phyloP scores from a whole-genome alignment of 768 basidiomycete genomes.

The Trametes elegans region DNA sequence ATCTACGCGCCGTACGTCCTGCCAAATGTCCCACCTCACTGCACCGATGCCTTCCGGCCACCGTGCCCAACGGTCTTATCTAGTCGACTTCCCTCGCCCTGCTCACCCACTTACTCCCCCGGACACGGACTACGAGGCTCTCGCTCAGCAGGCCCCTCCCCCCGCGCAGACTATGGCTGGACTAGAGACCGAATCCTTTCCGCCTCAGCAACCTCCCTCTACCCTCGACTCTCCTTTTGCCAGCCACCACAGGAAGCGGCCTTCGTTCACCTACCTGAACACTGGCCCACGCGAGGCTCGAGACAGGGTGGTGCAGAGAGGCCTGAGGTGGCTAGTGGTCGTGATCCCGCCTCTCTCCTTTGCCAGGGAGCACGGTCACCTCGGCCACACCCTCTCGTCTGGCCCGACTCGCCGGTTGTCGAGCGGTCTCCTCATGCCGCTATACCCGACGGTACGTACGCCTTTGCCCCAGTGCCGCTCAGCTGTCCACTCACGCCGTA shows the following conservation, averaged over 20 bases:
- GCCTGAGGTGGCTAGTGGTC: conserved; percentile 56
- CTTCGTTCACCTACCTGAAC: conserved; percentile 43
- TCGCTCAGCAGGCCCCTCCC: conserved; percentile 11
- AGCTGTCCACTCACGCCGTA: not conserved
- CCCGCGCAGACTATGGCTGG: conserved; percentile 18
- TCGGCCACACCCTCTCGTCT: conserved; percentile 55
- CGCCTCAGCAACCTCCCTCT: conserved; percentile 5
- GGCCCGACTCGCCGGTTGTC: conserved; percentile 60
- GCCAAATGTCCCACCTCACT: conserved; percentile 43
- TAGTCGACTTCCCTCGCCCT: conserved; percentile 43
- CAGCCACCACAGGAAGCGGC: conserved; percentile 16
- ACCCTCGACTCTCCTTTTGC: conserved; percentile 13
- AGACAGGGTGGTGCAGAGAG: conserved; percentile 25
- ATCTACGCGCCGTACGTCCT: conserved; percentile 2
- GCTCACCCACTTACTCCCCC: conserved; percentile 34
- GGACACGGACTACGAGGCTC: conserved; percentile 32
- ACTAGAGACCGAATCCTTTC: conserved; percentile 16
- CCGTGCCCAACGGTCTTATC: conserved; percentile 43
- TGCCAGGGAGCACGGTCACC: conserved; percentile 53
- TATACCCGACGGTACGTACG: conserved; percentile 65
- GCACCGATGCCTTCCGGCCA: conserved; percentile 27
- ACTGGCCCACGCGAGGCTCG: conserved; percentile 26
- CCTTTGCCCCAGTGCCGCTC: not conserved
- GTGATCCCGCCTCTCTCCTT: conserved; percentile 64
- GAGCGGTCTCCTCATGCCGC: conserved; percentile 71